phyloP scores from a whole-genome alignment of 2,329 filamentous ascomycete genomes.

The Aspergillus tanneri region DNA sequence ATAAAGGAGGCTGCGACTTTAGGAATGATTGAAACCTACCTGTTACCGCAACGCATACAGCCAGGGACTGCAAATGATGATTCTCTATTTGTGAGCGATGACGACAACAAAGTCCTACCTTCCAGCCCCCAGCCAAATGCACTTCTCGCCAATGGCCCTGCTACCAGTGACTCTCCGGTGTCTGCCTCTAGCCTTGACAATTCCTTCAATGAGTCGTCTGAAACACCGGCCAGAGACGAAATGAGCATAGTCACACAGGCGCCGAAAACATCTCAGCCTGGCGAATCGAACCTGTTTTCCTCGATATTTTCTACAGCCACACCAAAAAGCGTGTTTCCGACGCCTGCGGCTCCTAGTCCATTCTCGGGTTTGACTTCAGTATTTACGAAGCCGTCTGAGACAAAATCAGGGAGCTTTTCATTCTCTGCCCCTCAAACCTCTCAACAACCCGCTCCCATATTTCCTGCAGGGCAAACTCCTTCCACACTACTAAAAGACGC shows the following conservation, averaged over 20 bases:
- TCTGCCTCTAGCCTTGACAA: slow-evolving; percentile 17
- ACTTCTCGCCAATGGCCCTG: slow-evolving; percentile 14
- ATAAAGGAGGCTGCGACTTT: slow-evolving; percentile 51
- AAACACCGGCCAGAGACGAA: slow-evolving; percentile 2
- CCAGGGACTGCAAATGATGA: slow-evolving; percentile 35
- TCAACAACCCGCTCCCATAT: too few species aligned
- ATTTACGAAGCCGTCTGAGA: too few species aligned
- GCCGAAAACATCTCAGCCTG: not conserved
- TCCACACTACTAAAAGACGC: too few species aligned
- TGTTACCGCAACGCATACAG: slow-evolving; percentile 31
- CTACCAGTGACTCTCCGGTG: slow-evolving; percentile 9
- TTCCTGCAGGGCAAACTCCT: too few species aligned
- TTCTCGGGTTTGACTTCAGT: not conserved
- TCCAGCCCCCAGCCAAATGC: slow-evolving; percentile 20
- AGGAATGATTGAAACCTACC: slow-evolving; percentile 50
- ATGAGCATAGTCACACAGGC: not conserved
- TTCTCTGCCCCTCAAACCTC: too few species aligned
- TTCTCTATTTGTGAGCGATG: slow-evolving; percentile 39
- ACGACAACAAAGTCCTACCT: slow-evolving; percentile 33
- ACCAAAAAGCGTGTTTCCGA: too few species aligned
- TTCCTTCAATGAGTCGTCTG: slow-evolving; percentile 25
- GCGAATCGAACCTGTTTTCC: slow-evolving; percentile 16
- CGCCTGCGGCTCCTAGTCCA: too few species aligned
- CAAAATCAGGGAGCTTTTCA: too few species aligned
- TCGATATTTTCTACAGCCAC: not conserved